phyloP scores from a whole-genome alignment of 371 early-diverging fungal genomes.

The Furculomyces boomerangus region DNA sequence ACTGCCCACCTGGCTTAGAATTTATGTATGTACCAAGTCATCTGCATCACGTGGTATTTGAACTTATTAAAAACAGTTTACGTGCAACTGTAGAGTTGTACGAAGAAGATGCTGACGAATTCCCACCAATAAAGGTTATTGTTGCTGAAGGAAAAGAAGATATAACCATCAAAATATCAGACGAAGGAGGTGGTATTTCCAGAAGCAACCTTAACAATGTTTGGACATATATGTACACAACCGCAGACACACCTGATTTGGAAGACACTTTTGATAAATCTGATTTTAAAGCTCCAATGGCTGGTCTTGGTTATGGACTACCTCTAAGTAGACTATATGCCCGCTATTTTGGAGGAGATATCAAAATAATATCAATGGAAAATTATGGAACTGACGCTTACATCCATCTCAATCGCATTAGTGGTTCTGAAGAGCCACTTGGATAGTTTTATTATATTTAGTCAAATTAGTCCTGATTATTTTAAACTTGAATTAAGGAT shows the following conservation, averaged over 20 bases:
- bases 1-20: slow-evolving; percentile 66
- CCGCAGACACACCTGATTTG: slow-evolving; percentile 70
- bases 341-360: slow-evolving; percentile 90
- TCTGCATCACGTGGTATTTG: slow-evolving; percentile 94
- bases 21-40: slow-evolving; percentile 95
- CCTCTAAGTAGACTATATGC: slow-evolving; percentile 78
- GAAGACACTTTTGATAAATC: slow-evolving; percentile 67
- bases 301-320: slow-evolving; percentile 94
- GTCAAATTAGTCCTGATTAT: no score
- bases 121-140: slow-evolving; percentile 79
- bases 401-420: slow-evolving; percentile 76
- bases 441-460: no score
- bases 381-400: slow-evolving; percentile 94
- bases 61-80: slow-evolving; percentile 86
- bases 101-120: slow-evolving; percentile 72
- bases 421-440: slow-evolving; percentile 81
- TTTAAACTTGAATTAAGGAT: no score
- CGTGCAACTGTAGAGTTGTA: slow-evolving; percentile 86
- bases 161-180: slow-evolving; percentile 88
- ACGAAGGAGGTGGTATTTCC: slow-evolving; percentile 93
- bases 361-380: slow-evolving; percentile 89
- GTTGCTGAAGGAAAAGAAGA: slow-evolving; percentile 94
- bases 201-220: slow-evolving; percentile 74
- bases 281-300: slow-evolving; percentile 93
- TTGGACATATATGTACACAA: slow-evolving; percentile 96